A percentile compares a stretch with the other conserved stretches of the same genome.
Evolutionary conservation across 805 yeast genomes (phyloP).

Genomic region (Kazachstania psychrophila): DNA sequence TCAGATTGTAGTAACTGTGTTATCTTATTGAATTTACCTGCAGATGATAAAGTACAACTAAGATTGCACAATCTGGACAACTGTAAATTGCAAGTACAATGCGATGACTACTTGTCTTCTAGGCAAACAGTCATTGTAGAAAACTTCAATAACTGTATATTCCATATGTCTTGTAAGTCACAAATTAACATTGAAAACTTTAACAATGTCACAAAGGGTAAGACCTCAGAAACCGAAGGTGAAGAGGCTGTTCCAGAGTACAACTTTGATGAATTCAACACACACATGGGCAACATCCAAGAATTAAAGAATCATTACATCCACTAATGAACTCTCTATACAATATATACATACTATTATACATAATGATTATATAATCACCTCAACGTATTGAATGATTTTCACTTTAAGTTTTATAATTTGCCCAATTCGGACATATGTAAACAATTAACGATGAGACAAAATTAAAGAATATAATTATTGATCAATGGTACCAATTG

Average conservation of each 20-base stretch:
- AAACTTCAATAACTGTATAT: slow-evolving; percentile 15
- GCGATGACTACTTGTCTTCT: slow-evolving; percentile 1
- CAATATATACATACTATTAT: no score
- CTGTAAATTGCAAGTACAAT: slow-evolving; percentile 16
- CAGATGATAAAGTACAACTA: slow-evolving; percentile 16
- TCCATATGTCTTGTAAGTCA: slow-evolving; percentile 12
- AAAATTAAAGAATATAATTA: no score
- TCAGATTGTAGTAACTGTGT: slow-evolving; percentile 13
- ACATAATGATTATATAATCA: no score
- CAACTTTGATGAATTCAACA: slow-evolving; percentile 4
- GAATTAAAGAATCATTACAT: neutral
- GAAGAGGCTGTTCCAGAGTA: slow-evolving; percentile 1
- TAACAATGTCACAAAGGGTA: slow-evolving; percentile 7
- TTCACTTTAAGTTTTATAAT: neutral
- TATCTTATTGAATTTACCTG: slow-evolving; percentile 9
- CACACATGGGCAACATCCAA: neutral
- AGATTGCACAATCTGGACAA: slow-evolving; percentile 17
- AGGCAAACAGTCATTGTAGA: slow-evolving; percentile 23
- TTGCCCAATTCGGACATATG: slow-evolving; percentile 8
- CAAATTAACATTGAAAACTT: slow-evolving; percentile 19
- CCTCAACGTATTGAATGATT: neutral
- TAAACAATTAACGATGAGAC: slow-evolving; percentile 6
- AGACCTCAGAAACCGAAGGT: neutral
- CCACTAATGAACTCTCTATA: no score
- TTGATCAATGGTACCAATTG: no score